Percentiles rank a stretch among this genome's conserved stretches.
phyloP scores from a whole-genome alignment of 1,139 yeast genomes.

The Candida labiduridarum region DNA sequence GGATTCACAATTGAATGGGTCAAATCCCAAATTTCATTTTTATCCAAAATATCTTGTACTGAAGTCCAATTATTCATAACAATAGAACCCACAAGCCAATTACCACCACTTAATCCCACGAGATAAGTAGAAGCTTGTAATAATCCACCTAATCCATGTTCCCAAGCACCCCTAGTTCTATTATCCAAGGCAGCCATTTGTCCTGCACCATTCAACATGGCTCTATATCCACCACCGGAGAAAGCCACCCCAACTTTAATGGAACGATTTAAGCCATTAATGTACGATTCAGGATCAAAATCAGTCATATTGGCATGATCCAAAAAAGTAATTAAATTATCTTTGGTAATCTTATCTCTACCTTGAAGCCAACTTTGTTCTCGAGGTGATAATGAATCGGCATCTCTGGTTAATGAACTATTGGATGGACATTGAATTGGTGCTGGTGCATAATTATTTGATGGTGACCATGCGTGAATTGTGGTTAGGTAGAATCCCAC shows the following conservation, averaged over 20 bases:
- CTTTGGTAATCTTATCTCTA: conserved; percentile 60
- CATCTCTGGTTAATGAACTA: conserved; percentile 24
- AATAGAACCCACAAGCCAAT: conserved; percentile 81
- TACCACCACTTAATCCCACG: conserved; percentile 84
- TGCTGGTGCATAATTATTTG: conserved; percentile 71
- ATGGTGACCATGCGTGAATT: conserved; percentile 56
- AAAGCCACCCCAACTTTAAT: conserved; percentile 45
- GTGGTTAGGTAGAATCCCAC: not conserved
- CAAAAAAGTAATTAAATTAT: conserved; percentile 61
- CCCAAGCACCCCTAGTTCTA: conserved; percentile 26
- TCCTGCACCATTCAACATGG: conserved; percentile 51
- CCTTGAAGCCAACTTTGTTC: conserved; percentile 48
- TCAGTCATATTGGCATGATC: conserved; percentile 62
- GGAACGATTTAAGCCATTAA: conserved; percentile 37
- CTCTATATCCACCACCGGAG: conserved; percentile 52
- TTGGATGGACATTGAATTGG: conserved; percentile 58
- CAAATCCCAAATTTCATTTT: conserved; percentile 68
- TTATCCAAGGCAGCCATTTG: conserved; percentile 42
- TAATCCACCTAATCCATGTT: conserved; percentile 74
- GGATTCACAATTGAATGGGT: conserved; percentile 61
- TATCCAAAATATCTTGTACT: conserved; percentile 57
- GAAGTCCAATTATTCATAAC: conserved; percentile 83
- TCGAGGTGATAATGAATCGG: conserved; percentile 33
- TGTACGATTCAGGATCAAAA: conserved; percentile 58
- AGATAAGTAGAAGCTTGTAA: conserved; percentile 74